These are phyloP conservation scores for Samsoniella hepiali DNA, from an alignment of 2,329 filamentous ascomycete genomes.

Conservation along the genomic window DNA sequence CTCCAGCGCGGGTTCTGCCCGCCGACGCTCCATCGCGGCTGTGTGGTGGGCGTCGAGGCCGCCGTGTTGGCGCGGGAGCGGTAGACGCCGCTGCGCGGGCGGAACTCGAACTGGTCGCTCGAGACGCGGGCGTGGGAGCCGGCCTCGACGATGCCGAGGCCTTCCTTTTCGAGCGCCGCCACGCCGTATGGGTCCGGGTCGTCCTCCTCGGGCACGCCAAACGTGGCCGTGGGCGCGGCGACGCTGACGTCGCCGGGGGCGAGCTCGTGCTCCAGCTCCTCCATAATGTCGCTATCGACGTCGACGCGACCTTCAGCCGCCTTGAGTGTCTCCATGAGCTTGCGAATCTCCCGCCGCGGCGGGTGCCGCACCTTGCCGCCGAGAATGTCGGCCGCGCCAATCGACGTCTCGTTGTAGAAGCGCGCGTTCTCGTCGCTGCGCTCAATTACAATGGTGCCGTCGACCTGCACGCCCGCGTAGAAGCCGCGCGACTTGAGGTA, in stretches of 20 bases:
- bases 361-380: constrained; percentile 41
- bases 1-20: constrained; percentile 6
- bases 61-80: constrained; percentile 16
- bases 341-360: constrained; percentile 28
- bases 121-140: constrained; percentile 33
- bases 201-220: constrained; percentile 36
- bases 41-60: not conserved
- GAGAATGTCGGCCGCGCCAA: constrained; percentile 47
- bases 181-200: constrained; percentile 40
- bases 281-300: constrained; percentile 32
- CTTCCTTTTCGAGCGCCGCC: constrained; percentile 34
- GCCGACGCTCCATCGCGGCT: not conserved
- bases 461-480: constrained; percentile 81
- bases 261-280: constrained; percentile 33
- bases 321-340: constrained; percentile 34
- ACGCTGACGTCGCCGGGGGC: constrained; percentile 36
- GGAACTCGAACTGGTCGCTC: constrained; percentile 36
- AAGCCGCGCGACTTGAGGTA: constrained; percentile 89
- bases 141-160: constrained; percentile 36
- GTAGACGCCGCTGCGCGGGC: constrained; percentile 27
- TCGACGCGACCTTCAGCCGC: constrained; percentile 34
- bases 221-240: constrained; percentile 30
- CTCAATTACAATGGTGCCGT: constrained; percentile 83
- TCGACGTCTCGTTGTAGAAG: constrained; percentile 68
- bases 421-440: constrained; percentile 82